Conservation (phyloP, 2,329 filamentous ascomycete species). For the Magnaporthales sp. region DNA sequence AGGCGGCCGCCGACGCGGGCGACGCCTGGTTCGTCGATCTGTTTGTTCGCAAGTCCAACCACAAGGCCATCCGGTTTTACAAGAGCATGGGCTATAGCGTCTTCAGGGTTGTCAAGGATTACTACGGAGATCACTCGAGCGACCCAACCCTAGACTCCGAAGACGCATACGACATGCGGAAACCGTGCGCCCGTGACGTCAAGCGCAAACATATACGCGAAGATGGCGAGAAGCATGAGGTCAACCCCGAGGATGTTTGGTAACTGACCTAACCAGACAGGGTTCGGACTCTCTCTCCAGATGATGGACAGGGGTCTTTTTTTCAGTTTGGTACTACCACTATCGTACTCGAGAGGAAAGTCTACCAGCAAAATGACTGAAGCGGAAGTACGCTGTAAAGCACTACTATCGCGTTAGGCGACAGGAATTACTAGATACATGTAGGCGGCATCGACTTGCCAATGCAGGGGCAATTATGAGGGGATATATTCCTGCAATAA, state of each 20-base stretch:
- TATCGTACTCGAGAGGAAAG: background rate
- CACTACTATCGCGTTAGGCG: background rate
- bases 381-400: background rate
- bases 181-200: slow-evolving; percentile 74
- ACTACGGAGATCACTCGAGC: slow-evolving; percentile 79
- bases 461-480: background rate
- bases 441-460: background rate
- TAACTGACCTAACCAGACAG: slow-evolving; percentile 27
- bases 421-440: background rate
- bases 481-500: background rate
- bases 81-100: slow-evolving; percentile 87
- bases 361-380: background rate
- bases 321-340: background rate
- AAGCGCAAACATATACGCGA: slow-evolving; percentile 67
- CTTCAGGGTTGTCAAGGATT: slow-evolving; percentile 79
- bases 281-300: background rate
- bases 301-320: background rate
- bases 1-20: slow-evolving; percentile 71
- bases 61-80: slow-evolving; percentile 81
- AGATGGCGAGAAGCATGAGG: slow-evolving; percentile 69
- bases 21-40: slow-evolving; percentile 93
- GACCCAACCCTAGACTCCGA: slow-evolving; percentile 57
- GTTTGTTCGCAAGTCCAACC: slow-evolving; percentile 84
- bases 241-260: slow-evolving; percentile 82
- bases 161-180: slow-evolving; percentile 96